These are phyloP conservation scores for Oryza glumipatula DNA, from an alignment of 176 grass and related monocot species.

Conservation along the genomic window DNA sequence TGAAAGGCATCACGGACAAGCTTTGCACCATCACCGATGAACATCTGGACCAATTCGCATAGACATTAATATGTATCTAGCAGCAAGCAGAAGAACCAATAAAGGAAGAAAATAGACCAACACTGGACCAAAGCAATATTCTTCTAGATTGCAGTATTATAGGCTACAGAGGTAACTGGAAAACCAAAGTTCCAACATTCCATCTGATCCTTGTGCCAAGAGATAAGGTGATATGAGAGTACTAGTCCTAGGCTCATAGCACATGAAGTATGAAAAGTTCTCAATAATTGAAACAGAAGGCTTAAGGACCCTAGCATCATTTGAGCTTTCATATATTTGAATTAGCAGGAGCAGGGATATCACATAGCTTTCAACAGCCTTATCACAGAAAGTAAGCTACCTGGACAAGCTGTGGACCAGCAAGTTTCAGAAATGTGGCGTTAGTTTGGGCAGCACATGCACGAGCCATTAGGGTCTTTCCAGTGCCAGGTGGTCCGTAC, in stretches of 20 bases:
- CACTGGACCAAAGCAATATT: background rate
- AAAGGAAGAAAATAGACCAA: background rate
- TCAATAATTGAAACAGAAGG: background rate
- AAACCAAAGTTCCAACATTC: background rate
- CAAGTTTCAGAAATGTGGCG: slow-evolving; percentile 78
- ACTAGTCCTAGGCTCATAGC: background rate
- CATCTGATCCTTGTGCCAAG: background rate
- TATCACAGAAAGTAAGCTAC: slow-evolving; percentile 42
- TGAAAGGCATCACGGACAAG: slow-evolving; percentile 84
- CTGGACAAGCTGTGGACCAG: slow-evolving; percentile 82
- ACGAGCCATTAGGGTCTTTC: slow-evolving; percentile 82
- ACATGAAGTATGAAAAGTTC: background rate
- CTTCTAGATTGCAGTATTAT: background rate
- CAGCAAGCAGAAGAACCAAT: background rate
- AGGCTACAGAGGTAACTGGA: slow-evolving; percentile 8
- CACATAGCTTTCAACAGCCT: slow-evolving; percentile 22
- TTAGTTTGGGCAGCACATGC: slow-evolving; percentile 86
- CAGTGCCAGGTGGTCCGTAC: slow-evolving; percentile 77
- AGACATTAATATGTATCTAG: slow-evolving; percentile 10
- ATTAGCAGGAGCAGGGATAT: slow-evolving; percentile 5
- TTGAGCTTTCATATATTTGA: background rate
- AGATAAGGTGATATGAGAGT: background rate
- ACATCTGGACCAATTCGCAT: slow-evolving; percentile 57
- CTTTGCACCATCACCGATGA: slow-evolving; percentile 80
- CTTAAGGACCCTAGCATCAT: background rate